Evolutionary conservation across 2,329 filamentous ascomycete species (phyloP), one percentile per base, ranked within the genome.

Genomic region (Clonostachys byssicola): DNA sequence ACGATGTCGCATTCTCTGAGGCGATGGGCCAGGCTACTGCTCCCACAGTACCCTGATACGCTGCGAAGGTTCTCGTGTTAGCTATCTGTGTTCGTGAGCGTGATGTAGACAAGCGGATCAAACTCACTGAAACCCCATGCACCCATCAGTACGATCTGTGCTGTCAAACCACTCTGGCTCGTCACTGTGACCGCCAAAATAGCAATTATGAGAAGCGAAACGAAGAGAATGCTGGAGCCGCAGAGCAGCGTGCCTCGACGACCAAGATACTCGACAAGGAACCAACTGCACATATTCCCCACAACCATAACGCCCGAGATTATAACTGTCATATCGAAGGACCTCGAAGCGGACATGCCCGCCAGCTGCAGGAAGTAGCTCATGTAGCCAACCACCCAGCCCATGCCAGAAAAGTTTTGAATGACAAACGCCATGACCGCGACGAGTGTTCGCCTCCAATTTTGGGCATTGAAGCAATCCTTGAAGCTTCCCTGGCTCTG

Each of bases 351-450:
- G 13, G 59, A 48, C 34, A 73, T 56, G 42, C 72, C 71, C 4
- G 68, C 62, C 45, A 70, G 66, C 34, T 64, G 56, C 56, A 70
- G 70, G 49, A 74, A 75, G 53, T 72, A 70, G 23, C 80, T 83
- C 18, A 62, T 60, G 49, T 68, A 71, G n/a, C n/a, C n/a, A n/a
- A n/a, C n/a, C n/a, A n/a, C n/a, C n/a, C n/a, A n/a, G n/a, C n/a
- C n/a, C n/a, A n/a, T n/a, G n/a, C n/a, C n/a, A n/a, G n/a, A n/a
- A n/a, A n/a, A n/a, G n/a, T n/a, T n/a, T n/a, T n/a, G n/a, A n/a
- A n/a, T n/a, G n/a, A n/a, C n/a, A n/a, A n/a, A n/a, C n/a, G n/a
- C n/a, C n/a, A n/a, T n/a, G n/a, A n/a, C n/a, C n/a, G n/a, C n/a
- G n/a, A n/a, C n/a, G n/a, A n/a, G n/a, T n/a, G n/a, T n/a, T n/a